Base-by-base conservation (phyloP, 371 early-diverging fungal species). In the Mucor ambiguus region DNA sequence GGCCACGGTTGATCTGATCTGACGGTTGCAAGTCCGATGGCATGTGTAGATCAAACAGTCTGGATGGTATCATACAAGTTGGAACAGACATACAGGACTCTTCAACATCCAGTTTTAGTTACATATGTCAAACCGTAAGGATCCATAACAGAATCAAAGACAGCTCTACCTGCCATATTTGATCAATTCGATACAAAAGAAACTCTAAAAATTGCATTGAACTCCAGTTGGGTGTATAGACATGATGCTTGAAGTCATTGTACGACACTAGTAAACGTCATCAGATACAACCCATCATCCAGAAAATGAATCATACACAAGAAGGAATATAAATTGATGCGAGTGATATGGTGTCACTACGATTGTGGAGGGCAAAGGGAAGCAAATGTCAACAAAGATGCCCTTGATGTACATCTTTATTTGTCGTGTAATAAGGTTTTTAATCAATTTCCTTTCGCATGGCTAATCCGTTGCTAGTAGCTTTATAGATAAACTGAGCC, bases 171-270 rank as follows among this genome's bases (percentile, higher is more conserved):
- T 52, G 14, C 26, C 52, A 52, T 52, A 52, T 52, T 52, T 52
- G 24, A 52, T 52, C 52, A 52, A 28, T 52, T 52, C n/a, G 52
- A 52, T 52, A 28, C 52, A 52, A 52, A 28, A 52, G 26, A 28
- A 46, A 22, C 22, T 46, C 22, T 46, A 46, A 41, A 22, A 20
- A 14, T 44, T 46, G 46, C 22, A 46, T 46, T 46, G 22, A 46
- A 46, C 20, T 46, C 46, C 46, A 46, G 22, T 22, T 22, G 22
- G n/a, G n/a, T 6, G 37, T 37, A 37, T 30, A 7, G 33, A n/a
- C 18, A 44, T 44, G 44, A n/a, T 44, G n/a, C 8, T 46, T 22
- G 8, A 46, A 46, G 46, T 52, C 28, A 28, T 28, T 28, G 52
- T 52, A 52, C 28, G 12, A 28, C 52, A 26, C 52, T 4, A 14